Conservation (phyloP, 202 grass and related monocot species). For the Tripidium arundinaceum region DNA sequence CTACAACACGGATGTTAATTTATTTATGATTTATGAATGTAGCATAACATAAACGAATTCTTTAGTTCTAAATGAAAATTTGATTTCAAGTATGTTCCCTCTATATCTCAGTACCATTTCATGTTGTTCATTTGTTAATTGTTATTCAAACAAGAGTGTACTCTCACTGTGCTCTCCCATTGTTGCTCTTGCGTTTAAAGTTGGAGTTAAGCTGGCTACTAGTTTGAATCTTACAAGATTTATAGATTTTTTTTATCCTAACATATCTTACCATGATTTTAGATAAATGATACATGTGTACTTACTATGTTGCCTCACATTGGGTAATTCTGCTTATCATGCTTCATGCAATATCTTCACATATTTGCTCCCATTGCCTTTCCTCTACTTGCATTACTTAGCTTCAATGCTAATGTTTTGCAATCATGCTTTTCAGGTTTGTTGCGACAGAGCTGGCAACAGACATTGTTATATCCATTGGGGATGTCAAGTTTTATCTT, state of each 20-base stretch:
- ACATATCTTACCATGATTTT: not conserved
- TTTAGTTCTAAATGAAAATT: not conserved
- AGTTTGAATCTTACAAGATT: not conserved
- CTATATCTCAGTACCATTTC: not conserved
- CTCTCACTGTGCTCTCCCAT: not conserved
- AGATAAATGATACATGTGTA: not conserved
- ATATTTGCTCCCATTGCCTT: slow-evolving; percentile 16
- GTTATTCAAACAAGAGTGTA: not conserved
- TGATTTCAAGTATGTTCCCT: not conserved
- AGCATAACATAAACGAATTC: not conserved
- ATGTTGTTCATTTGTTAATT: not conserved
- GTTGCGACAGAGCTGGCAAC: slow-evolving; percentile 89
- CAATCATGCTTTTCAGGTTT: slow-evolving; percentile 69
- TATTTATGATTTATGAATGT: not conserved
- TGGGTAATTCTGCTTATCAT: not conserved
- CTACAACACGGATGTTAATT: not conserved
- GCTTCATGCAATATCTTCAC: not conserved
- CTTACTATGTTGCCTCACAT: not conserved
- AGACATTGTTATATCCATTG: slow-evolving; percentile 71
- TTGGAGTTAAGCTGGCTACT: not conserved
- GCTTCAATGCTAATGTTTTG: slow-evolving; percentile 17
- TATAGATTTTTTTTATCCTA: slow-evolving; percentile 8
- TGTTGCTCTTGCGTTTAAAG: not conserved
- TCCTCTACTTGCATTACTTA: not conserved
- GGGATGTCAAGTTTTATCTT: slow-evolving; percentile 90